Base-by-base conservation (phyloP, 305 asterid genomes). In the Stenogyne calaminthoides region DNA sequence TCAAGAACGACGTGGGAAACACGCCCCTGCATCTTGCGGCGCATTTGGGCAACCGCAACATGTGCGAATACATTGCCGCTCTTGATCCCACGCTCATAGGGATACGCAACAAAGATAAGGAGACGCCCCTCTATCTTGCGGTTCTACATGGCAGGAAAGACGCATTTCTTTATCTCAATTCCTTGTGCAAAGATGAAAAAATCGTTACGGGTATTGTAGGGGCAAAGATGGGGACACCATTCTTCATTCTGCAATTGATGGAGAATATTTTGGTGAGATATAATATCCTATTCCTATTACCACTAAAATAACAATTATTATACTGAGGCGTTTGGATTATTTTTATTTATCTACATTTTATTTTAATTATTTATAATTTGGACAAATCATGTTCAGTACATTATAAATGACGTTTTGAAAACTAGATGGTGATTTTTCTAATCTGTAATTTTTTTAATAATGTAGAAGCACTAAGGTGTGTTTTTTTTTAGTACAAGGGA, bases 21-120 rank as follows among this genome's bases (percentile, higher is more conserved):
- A 78, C 82, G 0, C 75, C 78, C 3, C 78, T 72, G 14, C 82
- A 78, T 47, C 57, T 72, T 2, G 82, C 82, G 0, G 78, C 82
- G 40, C 52, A 36, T 9, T 68, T 61, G 10, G 78, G 82, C 6
- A 54, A 62, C 66, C 64, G 59, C 49, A 6, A 0, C 2, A 61
- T 72, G 75, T 78, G 82, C 57, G 1, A 2, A 0, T 68, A 63
- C 63, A 51, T 72, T 3, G 82, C 78, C 2, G 0, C 0, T 2
- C 1, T 1, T 5, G 40, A 72, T 51, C 0, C 7, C 2, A 40
- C 3, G 3, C 78, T 78, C 49, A 54, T 73, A 8, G 75, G 78
- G 6, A 44, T 46, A 2, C 78, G 75, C 4, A 78, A 78, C 32
- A 0, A 0, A 0, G 76, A 78, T 7, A 20, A 20, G 2, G 78